Evolutionary conservation across 2,329 filamentous ascomycete genomes (phyloP).

Genomic region (Iodosphaeria phyllophila): DNA sequence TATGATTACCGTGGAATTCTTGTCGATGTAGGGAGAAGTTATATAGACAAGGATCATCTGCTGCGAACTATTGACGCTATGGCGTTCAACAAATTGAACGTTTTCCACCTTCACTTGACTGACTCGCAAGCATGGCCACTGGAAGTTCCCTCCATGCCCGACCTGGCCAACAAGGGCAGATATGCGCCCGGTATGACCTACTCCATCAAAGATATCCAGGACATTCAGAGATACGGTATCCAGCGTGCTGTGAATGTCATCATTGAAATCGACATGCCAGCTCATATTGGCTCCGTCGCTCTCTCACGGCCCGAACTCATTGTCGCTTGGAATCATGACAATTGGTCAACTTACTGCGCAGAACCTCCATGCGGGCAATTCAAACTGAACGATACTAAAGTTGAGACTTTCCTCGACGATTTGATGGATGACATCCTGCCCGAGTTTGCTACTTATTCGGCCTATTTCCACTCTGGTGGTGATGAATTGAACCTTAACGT

Average conservation of each 20-base stretch:
- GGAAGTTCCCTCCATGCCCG: slow-evolving; percentile 57
- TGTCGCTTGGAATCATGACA: slow-evolving; percentile 38
- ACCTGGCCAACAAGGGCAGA: slow-evolving; percentile 53
- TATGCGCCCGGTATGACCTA: slow-evolving; percentile 53
- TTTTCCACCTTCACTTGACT: slow-evolving; percentile 63
- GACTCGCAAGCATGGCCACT: slow-evolving; percentile 78
- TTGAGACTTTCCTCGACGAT: slow-evolving; percentile 52
- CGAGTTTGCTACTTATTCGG: slow-evolving; percentile 45
- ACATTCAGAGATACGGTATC: slow-evolving; percentile 52
- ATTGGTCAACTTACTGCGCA: slow-evolving; percentile 39
- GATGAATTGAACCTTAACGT: slow-evolving; percentile 71
- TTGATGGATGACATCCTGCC: slow-evolving; percentile 64
- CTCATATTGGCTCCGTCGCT: slow-evolving; percentile 53
- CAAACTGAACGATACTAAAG: slow-evolving; percentile 54
- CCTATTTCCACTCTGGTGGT: slow-evolving; percentile 73
- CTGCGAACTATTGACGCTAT: slow-evolving; percentile 59
- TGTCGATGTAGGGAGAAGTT: slow-evolving; percentile 60
- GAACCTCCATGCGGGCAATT: slow-evolving; percentile 51
- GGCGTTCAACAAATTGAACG: slow-evolving; percentile 68
- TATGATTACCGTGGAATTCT: slow-evolving; percentile 66
- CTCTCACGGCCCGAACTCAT: slow-evolving; percentile 54
- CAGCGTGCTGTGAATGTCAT: slow-evolving; percentile 52
- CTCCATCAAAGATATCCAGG: slow-evolving; percentile 40
- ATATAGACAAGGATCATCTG: slow-evolving; percentile 47
- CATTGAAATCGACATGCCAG: slow-evolving; percentile 66